phyloP scores from a whole-genome alignment of 257 asterid genomes.

The Rehmannia glutinosa region DNA sequence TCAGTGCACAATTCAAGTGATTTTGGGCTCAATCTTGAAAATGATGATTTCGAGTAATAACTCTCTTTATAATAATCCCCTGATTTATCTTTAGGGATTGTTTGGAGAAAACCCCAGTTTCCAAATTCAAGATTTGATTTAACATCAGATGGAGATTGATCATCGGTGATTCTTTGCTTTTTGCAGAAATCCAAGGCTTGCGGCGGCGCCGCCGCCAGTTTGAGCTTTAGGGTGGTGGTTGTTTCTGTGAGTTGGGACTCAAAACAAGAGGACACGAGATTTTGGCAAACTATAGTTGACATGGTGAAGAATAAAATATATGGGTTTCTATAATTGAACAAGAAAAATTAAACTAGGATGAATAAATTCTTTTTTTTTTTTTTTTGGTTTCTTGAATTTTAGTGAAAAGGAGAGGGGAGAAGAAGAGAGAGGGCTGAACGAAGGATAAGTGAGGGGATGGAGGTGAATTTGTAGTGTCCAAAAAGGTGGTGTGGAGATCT shows the following conservation, averaged over 20 bases:
- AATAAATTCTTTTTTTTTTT: not conserved
- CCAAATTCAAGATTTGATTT: constrained; percentile 22
- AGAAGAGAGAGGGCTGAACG: constrained; percentile 36
- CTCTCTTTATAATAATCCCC: not conserved
- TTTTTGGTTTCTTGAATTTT: not conserved
- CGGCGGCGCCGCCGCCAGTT: constrained; percentile 25
- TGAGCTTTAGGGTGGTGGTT: constrained; percentile 47
- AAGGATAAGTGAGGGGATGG: constrained; percentile 52
- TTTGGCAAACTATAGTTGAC: constrained; percentile 58
- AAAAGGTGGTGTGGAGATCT: constrained; percentile 37
- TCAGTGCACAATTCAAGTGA: constrained; percentile 85
- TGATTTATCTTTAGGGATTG: constrained; percentile 15
- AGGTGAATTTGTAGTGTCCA: constrained; percentile 64
- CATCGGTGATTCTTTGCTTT: not conserved
- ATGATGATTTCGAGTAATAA: constrained; percentile 22
- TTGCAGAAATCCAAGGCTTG: not conserved
- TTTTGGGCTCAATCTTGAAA: constrained; percentile 35
- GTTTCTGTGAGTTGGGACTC: constrained; percentile 47
- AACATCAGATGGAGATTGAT: not conserved
- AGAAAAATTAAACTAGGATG: no score
- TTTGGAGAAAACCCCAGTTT: constrained; percentile 44
- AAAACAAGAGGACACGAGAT: constrained; percentile 31
- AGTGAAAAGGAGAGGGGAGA: constrained; percentile 5
- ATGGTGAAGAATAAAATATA: constrained; percentile 32
- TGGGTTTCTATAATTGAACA: no score